phyloP scores from a whole-genome alignment of 352 stramenopile species.

The Globisporangium polare region DNA sequence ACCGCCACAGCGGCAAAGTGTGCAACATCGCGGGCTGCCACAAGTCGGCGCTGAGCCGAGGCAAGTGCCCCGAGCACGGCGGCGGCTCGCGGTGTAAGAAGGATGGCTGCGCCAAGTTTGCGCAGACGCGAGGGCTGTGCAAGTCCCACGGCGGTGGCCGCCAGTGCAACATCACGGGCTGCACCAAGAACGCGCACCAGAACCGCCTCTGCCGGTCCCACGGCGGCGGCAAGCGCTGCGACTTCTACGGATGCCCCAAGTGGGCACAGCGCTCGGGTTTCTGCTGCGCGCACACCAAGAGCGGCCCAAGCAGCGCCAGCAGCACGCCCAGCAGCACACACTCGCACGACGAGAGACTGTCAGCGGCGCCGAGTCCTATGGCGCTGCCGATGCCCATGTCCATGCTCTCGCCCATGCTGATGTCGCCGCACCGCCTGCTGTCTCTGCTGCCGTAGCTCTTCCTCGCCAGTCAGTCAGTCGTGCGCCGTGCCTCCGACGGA shows the following conservation, averaged over 20 bases:
- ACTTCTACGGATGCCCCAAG: slow-evolving; percentile 75
- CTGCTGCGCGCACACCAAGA: slow-evolving; percentile 82
- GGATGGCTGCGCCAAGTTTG: slow-evolving; percentile 83
- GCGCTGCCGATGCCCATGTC: slow-evolving; percentile 34
- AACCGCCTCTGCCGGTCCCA: slow-evolving; percentile 81
- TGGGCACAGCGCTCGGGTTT: slow-evolving; percentile 83
- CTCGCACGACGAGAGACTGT: not conserved
- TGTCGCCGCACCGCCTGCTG: slow-evolving; percentile 63
- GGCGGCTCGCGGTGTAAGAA: slow-evolving; percentile 82
- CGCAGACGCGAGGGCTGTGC: slow-evolving; percentile 75
- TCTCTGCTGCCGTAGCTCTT: slow-evolving; percentile 42
- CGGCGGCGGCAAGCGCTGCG: slow-evolving; percentile 77
- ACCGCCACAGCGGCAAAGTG: slow-evolving; percentile 78
- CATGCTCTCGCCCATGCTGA: slow-evolving; percentile 50
- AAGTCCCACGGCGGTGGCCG: slow-evolving; percentile 81
- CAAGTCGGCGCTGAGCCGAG: slow-evolving; percentile 75
- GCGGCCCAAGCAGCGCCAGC: slow-evolving; percentile 22
- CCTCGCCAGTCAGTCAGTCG: not conserved
- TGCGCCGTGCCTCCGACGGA: slow-evolving; percentile 1
- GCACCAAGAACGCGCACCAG: slow-evolving; percentile 82
- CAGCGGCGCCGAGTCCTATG: slow-evolving; percentile 10
- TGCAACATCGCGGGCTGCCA: slow-evolving; percentile 64
- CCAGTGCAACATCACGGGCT: slow-evolving; percentile 69
- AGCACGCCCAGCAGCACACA: slow-evolving; percentile 4
- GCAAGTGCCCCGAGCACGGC: slow-evolving; percentile 83